Evolutionary conservation across 139 green algal genomes (phyloP).

Genomic region (Picochlorum sp.): DNA sequence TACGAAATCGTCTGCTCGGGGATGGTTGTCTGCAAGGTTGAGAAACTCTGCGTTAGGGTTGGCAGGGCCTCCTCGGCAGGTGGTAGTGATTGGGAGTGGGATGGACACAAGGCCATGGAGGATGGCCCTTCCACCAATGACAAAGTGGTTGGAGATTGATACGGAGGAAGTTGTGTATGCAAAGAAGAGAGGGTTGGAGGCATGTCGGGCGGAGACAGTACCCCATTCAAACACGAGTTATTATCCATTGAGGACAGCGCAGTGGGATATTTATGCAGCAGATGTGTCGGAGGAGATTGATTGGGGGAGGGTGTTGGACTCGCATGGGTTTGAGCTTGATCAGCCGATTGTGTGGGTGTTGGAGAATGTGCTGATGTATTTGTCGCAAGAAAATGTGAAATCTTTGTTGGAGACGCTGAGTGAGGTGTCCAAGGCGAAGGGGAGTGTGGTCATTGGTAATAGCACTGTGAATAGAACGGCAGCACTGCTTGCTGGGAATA

Average conservation of each 20-base stretch:
- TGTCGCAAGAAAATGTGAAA: conserved; percentile 30
- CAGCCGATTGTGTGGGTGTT: conserved; percentile 36
- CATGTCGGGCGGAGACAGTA: background rate
- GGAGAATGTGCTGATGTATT: conserved; percentile 51
- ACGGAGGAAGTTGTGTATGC: conserved; percentile 34
- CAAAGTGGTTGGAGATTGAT: conserved; percentile 64
- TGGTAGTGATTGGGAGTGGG: conserved; percentile 40
- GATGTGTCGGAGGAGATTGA: conserved; percentile 4
- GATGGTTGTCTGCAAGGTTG: conserved; percentile 12
- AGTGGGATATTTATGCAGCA: background rate
- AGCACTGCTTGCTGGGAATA: background rate
- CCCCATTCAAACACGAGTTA: background rate
- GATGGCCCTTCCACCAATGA: conserved; percentile 40
- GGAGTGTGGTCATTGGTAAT: conserved; percentile 4
- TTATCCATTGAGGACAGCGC: background rate
- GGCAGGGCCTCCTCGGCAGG: conserved; percentile 7
- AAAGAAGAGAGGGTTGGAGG: conserved; percentile 29
- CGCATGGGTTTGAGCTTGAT: conserved; percentile 9
- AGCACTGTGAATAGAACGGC: background rate
- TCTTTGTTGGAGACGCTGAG: background rate
- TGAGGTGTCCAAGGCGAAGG: background rate
- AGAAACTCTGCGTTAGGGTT: background rate
- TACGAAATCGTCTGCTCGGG: background rate
- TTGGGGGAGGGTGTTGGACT: background rate
- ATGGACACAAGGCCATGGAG: conserved; percentile 65